Evolutionary conservation across 768 basidiomycete species (phyloP), one percentile per base, ranked within the genome.

Genomic region (Amanita brunnescens): DNA sequence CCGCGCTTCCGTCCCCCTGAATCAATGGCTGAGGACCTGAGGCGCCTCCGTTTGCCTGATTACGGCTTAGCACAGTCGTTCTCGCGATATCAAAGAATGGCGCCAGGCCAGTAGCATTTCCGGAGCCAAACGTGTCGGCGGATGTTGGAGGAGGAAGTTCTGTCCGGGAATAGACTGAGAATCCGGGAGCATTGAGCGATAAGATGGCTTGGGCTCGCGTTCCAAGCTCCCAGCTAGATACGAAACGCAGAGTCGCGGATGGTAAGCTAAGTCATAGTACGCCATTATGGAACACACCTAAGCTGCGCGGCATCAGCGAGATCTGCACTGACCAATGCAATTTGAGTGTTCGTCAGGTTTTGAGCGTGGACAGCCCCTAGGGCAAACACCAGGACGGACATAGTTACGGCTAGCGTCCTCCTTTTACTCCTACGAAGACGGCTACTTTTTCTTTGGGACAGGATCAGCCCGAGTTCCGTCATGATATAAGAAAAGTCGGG

Each of bases 1-100:
- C 87, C 13, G 85, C 82, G 35, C 75, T 71, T 26, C 82, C 79
- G 38, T 77, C 74, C 5, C 26, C 26, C 2, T 66, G 57, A 5
- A 82, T 65, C 14, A 91, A 68, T 0, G 84, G 77, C 57, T 80
- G 79, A 1, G 83, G 78, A 13, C 75, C 78, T 2, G 65, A 62
- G 12, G 68, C 57, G 26, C 71, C 66, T 26, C 64, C 70, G 57
- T 73, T 79, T 5, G 74, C 67, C 5, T 48, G 37, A 9, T 73
- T 59, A 30, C 79, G 77, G 49, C 71, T 69, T 2, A 64, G 55
- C n/a, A 88, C 77, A 18, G 79, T 68, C 21, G 63, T 58, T 1
- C 64, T 64, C 0, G 80, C 75, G 29, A 87, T 83, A 26, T 70
- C 56, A 53, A 84, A 75, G 26, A 88, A 78, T 1, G 81, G 77